These are phyloP conservation scores for Chaetomium sp. DNA, from an alignment of 2,329 filamentous ascomycete species.

Conservation along the genomic window DNA sequence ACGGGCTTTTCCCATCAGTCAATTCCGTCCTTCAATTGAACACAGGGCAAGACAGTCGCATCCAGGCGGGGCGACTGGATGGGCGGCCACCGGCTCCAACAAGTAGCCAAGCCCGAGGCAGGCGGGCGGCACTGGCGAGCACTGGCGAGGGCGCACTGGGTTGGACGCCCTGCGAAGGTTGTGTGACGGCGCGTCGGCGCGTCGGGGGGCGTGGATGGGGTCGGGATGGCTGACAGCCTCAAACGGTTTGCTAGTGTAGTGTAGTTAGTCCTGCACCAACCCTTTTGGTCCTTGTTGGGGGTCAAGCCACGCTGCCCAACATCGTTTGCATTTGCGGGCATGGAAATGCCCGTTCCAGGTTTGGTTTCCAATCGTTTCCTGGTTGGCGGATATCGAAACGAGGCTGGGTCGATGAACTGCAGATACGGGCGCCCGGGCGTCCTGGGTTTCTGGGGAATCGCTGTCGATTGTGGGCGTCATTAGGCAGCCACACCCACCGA, in stretches of 20 bases:
- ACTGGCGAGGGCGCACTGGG: constrained; percentile 13
- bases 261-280: background rate
- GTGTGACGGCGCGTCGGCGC: constrained; percentile 28
- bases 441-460: constrained; percentile 14
- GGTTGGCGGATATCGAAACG: constrained; percentile 4
- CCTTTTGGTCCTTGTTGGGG: background rate
- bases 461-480: constrained; percentile 20
- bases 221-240: constrained; percentile 21
- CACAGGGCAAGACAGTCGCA: constrained; percentile 4
- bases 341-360: background rate
- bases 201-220: constrained; percentile 15
- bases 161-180: constrained; percentile 12
- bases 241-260: constrained; percentile 22
- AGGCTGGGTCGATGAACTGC: constrained; percentile 8
- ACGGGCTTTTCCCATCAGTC: constrained; percentile 9
- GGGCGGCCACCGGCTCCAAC: constrained; percentile 12
- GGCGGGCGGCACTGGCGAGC: constrained; percentile 22
- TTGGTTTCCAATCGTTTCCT: background rate
- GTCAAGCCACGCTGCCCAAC: constrained; percentile 15
- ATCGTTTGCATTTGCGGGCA: background rate
- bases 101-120: constrained; percentile 22
- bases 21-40: constrained; percentile 6
- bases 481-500: constrained; percentile 25
- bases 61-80: constrained; percentile 19
- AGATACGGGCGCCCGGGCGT: background rate